Base-by-base conservation (phyloP, 225 moss, liverwort and hornwort species). In the Neckera pumila region DNA sequence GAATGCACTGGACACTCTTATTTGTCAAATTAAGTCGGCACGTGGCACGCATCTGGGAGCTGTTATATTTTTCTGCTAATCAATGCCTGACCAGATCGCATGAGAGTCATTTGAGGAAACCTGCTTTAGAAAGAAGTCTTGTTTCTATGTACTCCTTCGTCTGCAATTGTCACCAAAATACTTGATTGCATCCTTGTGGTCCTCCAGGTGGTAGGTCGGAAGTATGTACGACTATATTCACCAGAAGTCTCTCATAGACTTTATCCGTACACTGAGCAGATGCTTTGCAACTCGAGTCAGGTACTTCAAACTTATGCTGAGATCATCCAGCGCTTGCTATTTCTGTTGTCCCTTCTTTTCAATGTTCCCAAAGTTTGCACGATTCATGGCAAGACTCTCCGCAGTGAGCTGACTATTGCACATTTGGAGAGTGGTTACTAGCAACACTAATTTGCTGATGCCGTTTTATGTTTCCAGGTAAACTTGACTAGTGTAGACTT, bases 271-370 rank as follows among this genome's bases (percentile, higher is more conserved):
- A 78, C 91, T 74, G 98, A 98, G 80, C 90, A 92, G 84, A 97
- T 98, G 98, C 96, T 98, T 54, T 93, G 91, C 90, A 98, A 98
- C 91, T 96, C 96, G 40, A 98, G 98, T 87, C 97, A 98, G 98
- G 98, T 96, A 89, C 80, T 47, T 30, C 62, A 82, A 89, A 80
- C 17, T 67, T 11, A 65, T 73, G 31, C 66, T 54, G 28, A 79
- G 61, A 72, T 82, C 58, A 64, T 91, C 56, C 53, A 86, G 78
- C n/a, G 76, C 26, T 61, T 83, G 47, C 64, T 51, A 36, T 40
- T 83, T 12, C 43, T 67, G 43, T 85, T 47, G 16, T 69, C 33
- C 53, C 47, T 76, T 79, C 43, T 49, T 40, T 76, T 80, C 25
- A 83, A 33, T 27, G 61, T 62, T 72, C 40, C 28, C 64, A 85